phyloP scores from a whole-genome alignment of 768 basidiomycete genomes.

The Fibroporia radiculosa region DNA sequence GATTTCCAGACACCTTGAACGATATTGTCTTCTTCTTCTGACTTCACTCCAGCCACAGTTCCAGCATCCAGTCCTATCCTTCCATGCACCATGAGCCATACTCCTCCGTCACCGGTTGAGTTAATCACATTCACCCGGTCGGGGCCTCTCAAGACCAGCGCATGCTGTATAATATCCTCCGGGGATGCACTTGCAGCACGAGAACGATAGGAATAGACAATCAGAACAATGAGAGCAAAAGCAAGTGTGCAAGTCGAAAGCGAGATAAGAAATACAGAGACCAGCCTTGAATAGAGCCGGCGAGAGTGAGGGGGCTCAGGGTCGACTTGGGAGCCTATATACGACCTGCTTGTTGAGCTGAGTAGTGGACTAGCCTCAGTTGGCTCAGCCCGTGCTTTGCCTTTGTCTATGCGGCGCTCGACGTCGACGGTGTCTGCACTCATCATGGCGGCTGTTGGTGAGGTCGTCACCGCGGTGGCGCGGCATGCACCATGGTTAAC shows the following conservation, averaged over 20 bases:
- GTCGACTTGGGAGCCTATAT: slow-evolving; percentile 19
- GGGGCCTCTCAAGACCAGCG: slow-evolving; percentile 52
- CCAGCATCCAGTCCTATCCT: slow-evolving; percentile 66
- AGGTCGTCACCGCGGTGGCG: too few relatives aligned
- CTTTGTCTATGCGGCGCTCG: slow-evolving; percentile 31
- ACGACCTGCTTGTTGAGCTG: slow-evolving; percentile 29
- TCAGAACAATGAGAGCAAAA: slow-evolving; percentile 36
- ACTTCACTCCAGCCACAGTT: slow-evolving; percentile 46
- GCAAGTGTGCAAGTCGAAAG: slow-evolving; percentile 41
- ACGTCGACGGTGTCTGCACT: not conserved
- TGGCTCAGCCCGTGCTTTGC: slow-evolving; percentile 45
- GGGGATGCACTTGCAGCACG: slow-evolving; percentile 44
- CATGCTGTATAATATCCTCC: slow-evolving; percentile 48
- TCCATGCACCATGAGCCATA: slow-evolving; percentile 53
- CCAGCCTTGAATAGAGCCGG: slow-evolving; percentile 26
- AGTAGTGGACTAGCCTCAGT: slow-evolving; percentile 53
- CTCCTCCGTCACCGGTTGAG: slow-evolving; percentile 45
- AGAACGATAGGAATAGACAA: slow-evolving; percentile 63
- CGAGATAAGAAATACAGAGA: slow-evolving; percentile 49
- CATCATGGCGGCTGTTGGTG: slow-evolving; percentile 3
- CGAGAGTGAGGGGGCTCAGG: slow-evolving; percentile 18
- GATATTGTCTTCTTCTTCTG: slow-evolving; percentile 35
- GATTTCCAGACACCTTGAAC: slow-evolving; percentile 51
- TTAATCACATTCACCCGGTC: slow-evolving; percentile 56
- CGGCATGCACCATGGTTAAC: too few relatives aligned